phyloP scores from a whole-genome alignment of 2,329 filamentous ascomycete genomes.

The Fusarium pininemorale region DNA sequence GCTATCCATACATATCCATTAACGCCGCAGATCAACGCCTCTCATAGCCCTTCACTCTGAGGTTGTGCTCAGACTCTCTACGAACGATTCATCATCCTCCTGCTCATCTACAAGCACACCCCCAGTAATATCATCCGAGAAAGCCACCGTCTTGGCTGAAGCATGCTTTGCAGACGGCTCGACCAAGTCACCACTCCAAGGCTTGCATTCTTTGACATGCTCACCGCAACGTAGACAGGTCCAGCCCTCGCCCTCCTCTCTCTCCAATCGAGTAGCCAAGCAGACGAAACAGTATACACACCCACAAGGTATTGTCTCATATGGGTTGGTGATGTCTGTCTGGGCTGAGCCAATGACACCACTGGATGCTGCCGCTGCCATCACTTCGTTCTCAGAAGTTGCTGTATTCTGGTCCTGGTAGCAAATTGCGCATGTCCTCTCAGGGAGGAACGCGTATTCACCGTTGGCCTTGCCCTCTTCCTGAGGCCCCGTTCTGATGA shows the following conservation, averaged over 20 bases:
- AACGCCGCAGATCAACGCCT: background rate
- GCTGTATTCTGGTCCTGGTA: constrained; percentile 88
- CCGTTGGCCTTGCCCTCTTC: constrained; percentile 68
- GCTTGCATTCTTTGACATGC: constrained; percentile 82
- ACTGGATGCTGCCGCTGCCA: constrained; percentile 74
- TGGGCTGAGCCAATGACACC: constrained; percentile 88
- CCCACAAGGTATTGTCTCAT: constrained; percentile 87
- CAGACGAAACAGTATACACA: constrained; percentile 98
- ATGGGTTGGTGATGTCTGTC: constrained; percentile 96
- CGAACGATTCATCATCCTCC: constrained; percentile 34
- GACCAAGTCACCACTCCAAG: constrained; percentile 91
- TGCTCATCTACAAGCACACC: constrained; percentile 45
- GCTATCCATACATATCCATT: background rate
- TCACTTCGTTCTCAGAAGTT: constrained; percentile 77
- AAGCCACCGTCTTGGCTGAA: constrained; percentile 67
- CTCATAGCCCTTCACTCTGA: constrained; percentile 20
- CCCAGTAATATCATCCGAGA: constrained; percentile 63
- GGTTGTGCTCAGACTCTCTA: constrained; percentile 37
- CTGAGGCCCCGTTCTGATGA: constrained; percentile 61
- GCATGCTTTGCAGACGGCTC: constrained; percentile 59
- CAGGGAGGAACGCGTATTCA: constrained; percentile 85
- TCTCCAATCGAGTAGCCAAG: constrained; percentile 86
- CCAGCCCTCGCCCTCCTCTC: constrained; percentile 95
- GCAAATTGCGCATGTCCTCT: constrained; percentile 95
- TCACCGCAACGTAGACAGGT: constrained; percentile 89